phyloP scores from a whole-genome alignment of 441 rosid genomes.

The Euphorbia corollata region DNA sequence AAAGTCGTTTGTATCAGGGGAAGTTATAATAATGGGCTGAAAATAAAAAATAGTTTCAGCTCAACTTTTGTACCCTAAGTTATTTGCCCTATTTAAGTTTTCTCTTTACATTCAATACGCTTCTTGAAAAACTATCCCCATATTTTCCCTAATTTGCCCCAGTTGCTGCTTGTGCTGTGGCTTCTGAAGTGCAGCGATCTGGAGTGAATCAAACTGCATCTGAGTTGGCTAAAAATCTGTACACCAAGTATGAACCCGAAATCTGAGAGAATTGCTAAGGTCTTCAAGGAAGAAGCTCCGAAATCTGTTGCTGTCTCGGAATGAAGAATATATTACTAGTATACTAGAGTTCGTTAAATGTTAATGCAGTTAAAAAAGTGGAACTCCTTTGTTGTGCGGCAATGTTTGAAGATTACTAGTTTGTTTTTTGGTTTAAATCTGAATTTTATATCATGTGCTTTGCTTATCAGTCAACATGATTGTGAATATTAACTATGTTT shows the following conservation, averaged over 20 bases:
- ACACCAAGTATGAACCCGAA: slow-evolving; percentile 61
- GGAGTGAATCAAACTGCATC: slow-evolving; percentile 73
- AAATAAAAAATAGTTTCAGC: no score
- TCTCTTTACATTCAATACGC: no score
- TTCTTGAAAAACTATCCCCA: no score
- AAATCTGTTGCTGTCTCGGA: slow-evolving; percentile 28
- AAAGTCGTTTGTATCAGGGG: no score
- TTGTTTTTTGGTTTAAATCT: neutral
- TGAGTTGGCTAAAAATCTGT: slow-evolving; percentile 57
- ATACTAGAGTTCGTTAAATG: neutral
- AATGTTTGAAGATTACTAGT: neutral
- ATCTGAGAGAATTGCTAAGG: slow-evolving; percentile 75
- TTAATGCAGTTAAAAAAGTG: neutral
- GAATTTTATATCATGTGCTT: neutral
- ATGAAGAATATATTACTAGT: neutral
- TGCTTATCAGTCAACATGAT: neutral
- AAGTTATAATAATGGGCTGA: no score
- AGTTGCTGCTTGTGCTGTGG: slow-evolving; percentile 48
- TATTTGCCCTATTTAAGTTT: no score
- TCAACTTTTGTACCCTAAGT: no score
- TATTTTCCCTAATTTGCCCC: no score
- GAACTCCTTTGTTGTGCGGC: neutral
- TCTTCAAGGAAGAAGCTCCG: slow-evolving; percentile 37
- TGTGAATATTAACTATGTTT: neutral
- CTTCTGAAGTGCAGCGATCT: slow-evolving; percentile 57